These are phyloP conservation scores for Aspergillus proliferans DNA, from an alignment of 2,329 filamentous ascomycete species.

Conservation along the genomic window DNA sequence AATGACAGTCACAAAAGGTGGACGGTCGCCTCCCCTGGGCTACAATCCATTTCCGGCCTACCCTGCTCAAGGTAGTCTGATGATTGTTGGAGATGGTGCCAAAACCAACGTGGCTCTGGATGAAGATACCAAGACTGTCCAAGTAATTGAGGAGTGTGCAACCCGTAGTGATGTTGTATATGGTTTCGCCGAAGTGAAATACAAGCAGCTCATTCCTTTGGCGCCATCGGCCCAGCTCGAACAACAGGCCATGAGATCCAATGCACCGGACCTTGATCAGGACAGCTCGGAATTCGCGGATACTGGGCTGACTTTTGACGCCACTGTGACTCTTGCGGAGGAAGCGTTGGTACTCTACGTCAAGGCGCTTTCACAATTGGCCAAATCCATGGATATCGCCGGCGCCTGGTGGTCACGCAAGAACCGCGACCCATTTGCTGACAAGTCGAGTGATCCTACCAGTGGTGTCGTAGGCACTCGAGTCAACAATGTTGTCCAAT, in stretches of 20 bases:
- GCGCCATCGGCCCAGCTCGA: constrained; percentile 58
- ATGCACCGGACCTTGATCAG: constrained; percentile 21
- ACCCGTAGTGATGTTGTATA: constrained; percentile 94
- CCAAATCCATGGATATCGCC: constrained; percentile 92
- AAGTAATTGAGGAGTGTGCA: constrained; percentile 83
- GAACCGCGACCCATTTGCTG: constrained; percentile 55
- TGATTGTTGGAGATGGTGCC: constrained; percentile 57
- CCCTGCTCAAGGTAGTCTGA: constrained; percentile 65
- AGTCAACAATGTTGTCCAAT: constrained; percentile 91
- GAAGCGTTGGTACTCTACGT: constrained; percentile 94
- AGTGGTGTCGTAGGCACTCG: constrained; percentile 55
- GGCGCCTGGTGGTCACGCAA: constrained; percentile 85
- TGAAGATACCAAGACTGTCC: constrained; percentile 72
- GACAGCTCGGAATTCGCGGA: constrained; percentile 54
- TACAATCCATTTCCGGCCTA: constrained; percentile 76
- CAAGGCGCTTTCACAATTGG: constrained; percentile 82
- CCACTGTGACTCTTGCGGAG: constrained; percentile 79
- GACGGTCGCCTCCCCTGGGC: constrained; percentile 39
- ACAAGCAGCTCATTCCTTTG: constrained; percentile 88
- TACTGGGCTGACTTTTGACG: constrained; percentile 75
- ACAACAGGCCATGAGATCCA: constrained; percentile 17
- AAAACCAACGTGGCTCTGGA: constrained; percentile 59
- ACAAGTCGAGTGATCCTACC: constrained; percentile 42
- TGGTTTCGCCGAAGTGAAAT: constrained; percentile 97
- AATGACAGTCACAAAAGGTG: constrained; percentile 39